phyloP scores from a whole-genome alignment of 2,329 filamentous ascomycete species.

The Massarina eburnea region DNA sequence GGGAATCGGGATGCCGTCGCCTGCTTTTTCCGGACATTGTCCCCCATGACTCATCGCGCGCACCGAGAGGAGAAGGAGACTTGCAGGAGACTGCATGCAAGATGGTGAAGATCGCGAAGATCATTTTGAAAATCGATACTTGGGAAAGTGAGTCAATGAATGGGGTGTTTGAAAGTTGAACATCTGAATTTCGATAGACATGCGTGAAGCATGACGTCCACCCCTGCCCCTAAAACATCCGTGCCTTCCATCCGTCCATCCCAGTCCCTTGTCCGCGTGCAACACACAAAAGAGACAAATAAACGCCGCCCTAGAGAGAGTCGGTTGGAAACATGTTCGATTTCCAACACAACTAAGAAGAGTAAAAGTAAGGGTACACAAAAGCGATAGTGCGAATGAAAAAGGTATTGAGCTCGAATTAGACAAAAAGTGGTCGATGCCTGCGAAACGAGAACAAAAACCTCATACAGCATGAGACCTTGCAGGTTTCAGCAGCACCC shows the following conservation, averaged over 20 bases:
- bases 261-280: not conserved
- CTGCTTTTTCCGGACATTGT: no score
- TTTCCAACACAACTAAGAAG: slow-evolving; percentile 6
- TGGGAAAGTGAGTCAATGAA: not conserved
- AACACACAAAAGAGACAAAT: slow-evolving; percentile 6
- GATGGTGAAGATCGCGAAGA: no score
- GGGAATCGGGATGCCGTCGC: no score
- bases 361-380: not conserved
- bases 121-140: not conserved
- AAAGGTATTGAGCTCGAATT: slow-evolving; percentile 8
- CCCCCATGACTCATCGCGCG: no score
- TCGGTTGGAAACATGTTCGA: slow-evolving; percentile 2
- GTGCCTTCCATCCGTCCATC: not conserved
- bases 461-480: slow-evolving; percentile 12
- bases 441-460: slow-evolving; percentile 3
- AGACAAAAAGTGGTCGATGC: slow-evolving; percentile 7
- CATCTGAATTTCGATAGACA: slow-evolving; percentile 9
- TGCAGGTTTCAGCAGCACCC: slow-evolving; percentile 11
- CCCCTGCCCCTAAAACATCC: not conserved
- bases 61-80: not conserved
- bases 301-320: slow-evolving; percentile 12
- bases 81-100: not conserved
- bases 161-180: slow-evolving; percentile 8
- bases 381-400: slow-evolving; percentile 5
- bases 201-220: not conserved